Evolutionary conservation across 176 grass and related monocot genomes (phyloP).

Genomic region (bread wheat (Triticum aestivum)): IWGSC_CS_RefSeq_v2.1 NC_057800.1:69988657-69989156

Average conservation of each 20-base stretch:
- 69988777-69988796: constrained; percentile 37
- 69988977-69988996: constrained; percentile 41
- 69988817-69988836: background rate
- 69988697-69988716: background rate
- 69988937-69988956: background rate
- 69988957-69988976: constrained; percentile 37
- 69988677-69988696: constrained; percentile 35
- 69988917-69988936: background rate
- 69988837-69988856: background rate
- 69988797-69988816: background rate
- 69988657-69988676: constrained; percentile 14
- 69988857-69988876: too few species aligned
- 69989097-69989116: constrained; percentile 43
- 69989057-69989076: constrained; percentile 73
- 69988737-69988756: background rate
- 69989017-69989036: constrained; percentile 48
- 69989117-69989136: constrained; percentile 46
- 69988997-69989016: constrained; percentile 43
- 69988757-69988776: constrained; percentile 36
- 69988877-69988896: too few species aligned
- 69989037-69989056: constrained; percentile 18
- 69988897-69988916: background rate
- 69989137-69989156: constrained; percentile 42
- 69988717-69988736: constrained; percentile 26
- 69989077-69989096: constrained; percentile 23